Percentiles rank a stretch among this genome's conserved stretches.
Evolutionary conservation across 768 basidiomycete genomes (phyloP).

Genomic region (Gautieria morchelliformis): DNA sequence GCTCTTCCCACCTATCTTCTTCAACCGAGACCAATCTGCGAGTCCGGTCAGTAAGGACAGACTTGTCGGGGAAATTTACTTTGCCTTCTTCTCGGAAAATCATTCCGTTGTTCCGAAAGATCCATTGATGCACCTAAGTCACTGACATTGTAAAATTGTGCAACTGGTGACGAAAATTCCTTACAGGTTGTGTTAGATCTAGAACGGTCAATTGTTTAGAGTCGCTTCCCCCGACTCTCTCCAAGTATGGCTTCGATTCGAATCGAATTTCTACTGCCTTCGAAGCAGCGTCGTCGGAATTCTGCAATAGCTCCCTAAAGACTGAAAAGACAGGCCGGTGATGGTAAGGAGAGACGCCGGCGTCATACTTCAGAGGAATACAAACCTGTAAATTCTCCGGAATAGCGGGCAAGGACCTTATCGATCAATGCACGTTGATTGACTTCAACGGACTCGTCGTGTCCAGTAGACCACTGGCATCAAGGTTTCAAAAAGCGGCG

Average conservation of each 20-base stretch:
- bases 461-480: conserved; percentile 43
- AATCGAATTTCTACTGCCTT: conserved; percentile 71
- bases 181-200: conserved; percentile 41
- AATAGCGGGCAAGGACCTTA: conserved; percentile 93
- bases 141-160: conserved; percentile 33
- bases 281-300: conserved; percentile 86
- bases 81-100: conserved; percentile 57
- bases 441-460: conserved; percentile 80
- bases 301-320: conserved; percentile 84
- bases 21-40: conserved; percentile 73
- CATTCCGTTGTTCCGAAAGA: conserved; percentile 82
- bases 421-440: conserved; percentile 96
- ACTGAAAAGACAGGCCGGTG: conserved; percentile 26
- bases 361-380: conserved; percentile 5
- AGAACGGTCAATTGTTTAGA: conserved; percentile 23
- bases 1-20: conserved; percentile 65
- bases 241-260: conserved; percentile 47
- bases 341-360: background rate
- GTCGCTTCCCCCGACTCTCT: conserved; percentile 14
- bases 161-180: conserved; percentile 16
- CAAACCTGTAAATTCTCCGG: conserved; percentile 80
- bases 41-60: background rate
- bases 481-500: background rate
- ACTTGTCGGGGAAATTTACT: background rate
- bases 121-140: conserved; percentile 65